Evolutionary conservation across 78 protist species (phyloP), one percentile per base, ranked within the genome.

Genomic region (Andalucia godoyi): DNA sequence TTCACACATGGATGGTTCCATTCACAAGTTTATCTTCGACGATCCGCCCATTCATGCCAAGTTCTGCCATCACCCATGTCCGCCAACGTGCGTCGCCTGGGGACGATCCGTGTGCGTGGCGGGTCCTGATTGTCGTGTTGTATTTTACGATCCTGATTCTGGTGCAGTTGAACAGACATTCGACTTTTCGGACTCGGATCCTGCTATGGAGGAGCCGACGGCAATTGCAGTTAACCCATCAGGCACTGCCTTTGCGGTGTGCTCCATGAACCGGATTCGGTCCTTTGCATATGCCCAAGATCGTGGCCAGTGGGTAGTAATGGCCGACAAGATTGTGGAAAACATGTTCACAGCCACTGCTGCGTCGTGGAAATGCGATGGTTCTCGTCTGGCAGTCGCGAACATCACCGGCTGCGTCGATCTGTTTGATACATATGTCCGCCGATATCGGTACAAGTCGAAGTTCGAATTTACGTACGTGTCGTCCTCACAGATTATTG

Each of bases 391-490:
- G 30, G 65, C 51, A 7, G 63, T 71, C 17, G 74, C 74, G 4
- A 50, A 62, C 2, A 51, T 79, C 39, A 57, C 78, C 43, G 92
- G 92, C 9, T 84, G 76, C 33, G 74, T 86, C 38, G 92, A 86
- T 30, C 0, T 70, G 57, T 86, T 51, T 66, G 85, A 80, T 42
- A 84, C 88, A 34, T 72, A 83, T 66, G 33, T 86, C 42, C 58
- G 70, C 6, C 79, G 85, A 38, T 40, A 65, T 55, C 61, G 66
- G 9, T 74, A 74, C 81, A 51, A 65, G 54, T 82, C 81, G 39
- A 62, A 72, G 74, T 86, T 74, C 40, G 88, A 86, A 70, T 65
- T 86, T 68, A 76, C 83, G 23, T 86, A 77, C 72, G 80, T 81
- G 42, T 40, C 67, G 63, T 49, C 5, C 30, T 9, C 73, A 53